Conservation (phyloP, 2,329 filamentous ascomycete species). For the Alternaria atra region DNA sequence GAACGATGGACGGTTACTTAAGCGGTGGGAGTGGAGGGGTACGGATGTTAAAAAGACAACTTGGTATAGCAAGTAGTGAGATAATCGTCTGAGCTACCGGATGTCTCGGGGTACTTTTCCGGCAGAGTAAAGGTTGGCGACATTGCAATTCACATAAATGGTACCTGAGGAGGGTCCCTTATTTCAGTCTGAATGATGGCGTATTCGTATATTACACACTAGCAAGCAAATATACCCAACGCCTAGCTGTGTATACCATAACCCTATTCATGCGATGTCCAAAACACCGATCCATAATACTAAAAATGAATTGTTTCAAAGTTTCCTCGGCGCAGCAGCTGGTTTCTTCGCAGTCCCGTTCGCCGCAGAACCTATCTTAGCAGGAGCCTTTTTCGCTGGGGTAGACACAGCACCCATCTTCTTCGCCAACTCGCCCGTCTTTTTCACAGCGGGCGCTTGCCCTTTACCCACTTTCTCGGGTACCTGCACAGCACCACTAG, state of each 20-base stretch:
- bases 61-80: constrained; percentile 24
- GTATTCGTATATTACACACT: not conserved
- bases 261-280: not conserved
- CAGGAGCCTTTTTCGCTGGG: constrained; percentile 5
- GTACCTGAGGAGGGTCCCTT: not conserved
- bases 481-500: constrained; percentile 35
- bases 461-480: constrained; percentile 21
- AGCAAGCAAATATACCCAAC: not conserved
- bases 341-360: constrained; percentile 16
- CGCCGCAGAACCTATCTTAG: not conserved
- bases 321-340: constrained; percentile 9
- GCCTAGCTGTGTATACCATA: not conserved
- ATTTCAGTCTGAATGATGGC: not conserved
- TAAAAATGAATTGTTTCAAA: not conserved
- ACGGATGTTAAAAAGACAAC: constrained; percentile 20
- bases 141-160: not conserved
- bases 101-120: not conserved
- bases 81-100: not conserved
- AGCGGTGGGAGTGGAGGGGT: constrained; percentile 20
- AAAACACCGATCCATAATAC: not conserved
- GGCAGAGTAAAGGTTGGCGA: no score
- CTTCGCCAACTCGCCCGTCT: constrained; percentile 3
- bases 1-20: constrained; percentile 27
- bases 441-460: constrained; percentile 2
- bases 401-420: not conserved